phyloP scores from a whole-genome alignment of 352 stramenopile genomes.

The Phytophthora ramorum region DNA sequence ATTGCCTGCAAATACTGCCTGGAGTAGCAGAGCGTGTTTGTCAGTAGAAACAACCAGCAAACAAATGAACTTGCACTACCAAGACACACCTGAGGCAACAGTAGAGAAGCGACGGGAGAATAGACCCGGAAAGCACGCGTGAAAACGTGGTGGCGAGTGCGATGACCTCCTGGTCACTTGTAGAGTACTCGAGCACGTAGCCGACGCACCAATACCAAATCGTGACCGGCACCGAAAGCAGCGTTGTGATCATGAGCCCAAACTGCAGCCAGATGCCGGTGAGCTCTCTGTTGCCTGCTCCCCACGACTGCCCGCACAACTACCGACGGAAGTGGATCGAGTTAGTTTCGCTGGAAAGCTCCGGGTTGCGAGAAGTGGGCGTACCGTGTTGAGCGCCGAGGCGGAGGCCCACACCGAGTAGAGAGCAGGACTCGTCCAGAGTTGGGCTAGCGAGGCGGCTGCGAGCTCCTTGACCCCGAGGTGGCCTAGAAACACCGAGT shows the following conservation, averaged over 20 bases:
- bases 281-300: conserved; percentile 68
- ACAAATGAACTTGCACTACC: background rate
- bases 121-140: conserved; percentile 60
- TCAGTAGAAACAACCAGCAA: conserved; percentile 5
- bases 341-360: conserved; percentile 1
- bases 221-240: conserved; percentile 64
- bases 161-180: conserved; percentile 64
- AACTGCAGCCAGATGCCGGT: conserved; percentile 83
- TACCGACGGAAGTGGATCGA: conserved; percentile 1
- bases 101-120: conserved; percentile 72
- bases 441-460: conserved; percentile 67
- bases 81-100: conserved; percentile 59
- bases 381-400: conserved; percentile 69
- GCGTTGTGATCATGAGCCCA: conserved; percentile 57
- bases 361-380: background rate
- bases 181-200: conserved; percentile 68
- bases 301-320: conserved; percentile 81
- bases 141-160: conserved; percentile 64
- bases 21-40: background rate
- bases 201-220: conserved; percentile 79
- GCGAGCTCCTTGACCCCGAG: conserved; percentile 77
- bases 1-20: conserved; percentile 82
- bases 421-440: conserved; percentile 75
- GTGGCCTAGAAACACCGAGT: conserved; percentile 82
- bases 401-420: conserved; percentile 70